These are phyloP conservation scores for Claviceps africana DNA, from an alignment of 2,329 filamentous ascomycete species.

Conservation along the genomic window DNA sequence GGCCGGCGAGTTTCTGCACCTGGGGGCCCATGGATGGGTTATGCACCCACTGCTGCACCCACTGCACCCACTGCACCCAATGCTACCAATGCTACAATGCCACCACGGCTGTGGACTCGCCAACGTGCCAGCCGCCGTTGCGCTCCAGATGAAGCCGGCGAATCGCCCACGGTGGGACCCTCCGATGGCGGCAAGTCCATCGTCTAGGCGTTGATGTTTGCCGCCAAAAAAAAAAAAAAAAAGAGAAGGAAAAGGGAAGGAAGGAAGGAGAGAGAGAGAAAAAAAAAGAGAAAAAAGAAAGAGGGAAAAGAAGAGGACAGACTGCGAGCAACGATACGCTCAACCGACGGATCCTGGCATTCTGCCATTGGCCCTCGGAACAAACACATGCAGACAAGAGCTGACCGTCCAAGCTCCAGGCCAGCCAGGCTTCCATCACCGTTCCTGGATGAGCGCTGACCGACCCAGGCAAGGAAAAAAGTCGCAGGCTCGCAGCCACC, in stretches of 20 bases:
- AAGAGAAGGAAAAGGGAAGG: too few species aligned
- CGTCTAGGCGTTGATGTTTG: background rate
- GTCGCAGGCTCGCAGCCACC: background rate
- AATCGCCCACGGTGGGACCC: background rate
- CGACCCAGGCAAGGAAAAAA: background rate
- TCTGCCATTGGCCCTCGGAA: too few species aligned
- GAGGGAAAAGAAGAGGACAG: too few species aligned
- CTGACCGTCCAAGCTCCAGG: background rate
- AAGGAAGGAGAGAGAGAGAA: too few species aligned
- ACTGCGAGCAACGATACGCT: too few species aligned
- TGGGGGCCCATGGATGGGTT: background rate
- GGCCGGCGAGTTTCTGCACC: background rate
- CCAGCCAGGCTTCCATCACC: too few species aligned
- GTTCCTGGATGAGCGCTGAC: background rate
- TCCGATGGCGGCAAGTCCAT: background rate
- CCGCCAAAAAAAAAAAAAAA: background rate
- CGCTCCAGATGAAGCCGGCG: background rate
- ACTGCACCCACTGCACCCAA: background rate
- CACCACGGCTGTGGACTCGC: background rate
- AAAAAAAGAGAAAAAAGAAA: too few species aligned
- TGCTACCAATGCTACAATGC: background rate
- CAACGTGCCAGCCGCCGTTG: background rate
- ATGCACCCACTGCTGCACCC: background rate
- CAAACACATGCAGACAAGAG: background rate
- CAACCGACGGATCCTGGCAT: too few species aligned